Evolutionary conservation across 2,329 filamentous ascomycete genomes (phyloP).

Genomic region (Ophiostoma sp.): DNA sequence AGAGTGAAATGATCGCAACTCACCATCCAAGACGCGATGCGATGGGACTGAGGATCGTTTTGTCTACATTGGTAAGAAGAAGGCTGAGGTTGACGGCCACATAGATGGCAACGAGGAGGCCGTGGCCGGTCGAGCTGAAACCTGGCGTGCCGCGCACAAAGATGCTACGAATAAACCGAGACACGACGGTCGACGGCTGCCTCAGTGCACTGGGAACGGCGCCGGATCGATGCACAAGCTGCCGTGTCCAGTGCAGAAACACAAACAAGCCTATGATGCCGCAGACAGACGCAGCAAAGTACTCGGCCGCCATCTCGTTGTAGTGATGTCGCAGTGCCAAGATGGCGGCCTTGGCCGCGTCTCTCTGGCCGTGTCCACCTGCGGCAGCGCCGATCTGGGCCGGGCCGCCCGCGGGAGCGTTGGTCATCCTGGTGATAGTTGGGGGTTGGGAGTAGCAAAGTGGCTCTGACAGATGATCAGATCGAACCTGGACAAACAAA

Average conservation of each 20-base stretch:
- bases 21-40: background rate
- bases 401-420: background rate
- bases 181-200: background rate
- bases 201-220: background rate
- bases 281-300: background rate
- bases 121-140: constrained; percentile 35
- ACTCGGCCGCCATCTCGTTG: background rate
- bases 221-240: background rate
- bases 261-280: background rate
- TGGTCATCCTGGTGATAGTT: background rate
- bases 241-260: constrained; percentile 5
- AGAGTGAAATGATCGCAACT: too few species aligned
- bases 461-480: background rate
- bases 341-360: background rate
- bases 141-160: constrained; percentile 32
- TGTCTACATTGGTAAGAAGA: constrained; percentile 32
- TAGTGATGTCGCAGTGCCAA: background rate
- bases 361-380: background rate
- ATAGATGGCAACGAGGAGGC: constrained; percentile 32
- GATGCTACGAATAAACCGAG: constrained; percentile 26
- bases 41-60: background rate
- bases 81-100: constrained; percentile 32
- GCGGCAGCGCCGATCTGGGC: background rate
- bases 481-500: too few species aligned
- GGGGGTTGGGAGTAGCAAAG: background rate